These are phyloP conservation scores for Aaosphaeria pasadenensis DNA, from an alignment of 2,329 filamentous ascomycete genomes.

Conservation along the genomic window DNA sequence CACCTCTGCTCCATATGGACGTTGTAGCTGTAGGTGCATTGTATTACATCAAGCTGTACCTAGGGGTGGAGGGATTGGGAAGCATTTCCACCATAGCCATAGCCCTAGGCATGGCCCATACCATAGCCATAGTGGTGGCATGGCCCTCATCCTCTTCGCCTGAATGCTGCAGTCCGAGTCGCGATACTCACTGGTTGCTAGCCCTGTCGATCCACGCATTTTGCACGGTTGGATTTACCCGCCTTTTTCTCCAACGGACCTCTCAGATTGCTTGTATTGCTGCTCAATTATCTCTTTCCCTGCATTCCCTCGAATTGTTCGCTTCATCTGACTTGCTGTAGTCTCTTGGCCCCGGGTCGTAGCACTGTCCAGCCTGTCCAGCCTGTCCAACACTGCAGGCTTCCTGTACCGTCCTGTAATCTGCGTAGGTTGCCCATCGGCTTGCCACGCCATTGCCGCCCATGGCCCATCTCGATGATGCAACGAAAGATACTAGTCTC, in stretches of 20 bases:
- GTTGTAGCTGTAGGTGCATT: too few species aligned
- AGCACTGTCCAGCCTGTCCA: background rate
- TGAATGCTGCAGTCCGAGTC: too few species aligned
- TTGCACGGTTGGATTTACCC: conserved; percentile 5
- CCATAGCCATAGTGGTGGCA: too few species aligned
- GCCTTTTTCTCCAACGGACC: conserved; percentile 1
- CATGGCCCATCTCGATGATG: background rate
- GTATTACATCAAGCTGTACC: too few species aligned
- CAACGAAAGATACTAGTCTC: background rate
- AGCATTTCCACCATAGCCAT: too few species aligned
- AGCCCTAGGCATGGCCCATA: too few species aligned
- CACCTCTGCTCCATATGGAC: too few species aligned
- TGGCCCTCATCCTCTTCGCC: too few species aligned
- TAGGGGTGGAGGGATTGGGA: too few species aligned
- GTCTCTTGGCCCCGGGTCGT: background rate
- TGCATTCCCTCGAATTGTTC: background rate
- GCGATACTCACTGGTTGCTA: background rate
- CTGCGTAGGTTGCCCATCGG: background rate
- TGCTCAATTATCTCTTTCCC: background rate
- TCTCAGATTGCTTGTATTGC: background rate
- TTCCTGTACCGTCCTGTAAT: background rate
- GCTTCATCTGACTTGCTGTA: conserved; percentile 4
- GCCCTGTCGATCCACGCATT: conserved; percentile 4
- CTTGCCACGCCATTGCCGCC: background rate
- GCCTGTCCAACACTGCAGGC: background rate